These are phyloP conservation scores for Ceratocystis harringtonii DNA, from an alignment of 2,329 filamentous ascomycete genomes.

Conservation along the genomic window DNA sequence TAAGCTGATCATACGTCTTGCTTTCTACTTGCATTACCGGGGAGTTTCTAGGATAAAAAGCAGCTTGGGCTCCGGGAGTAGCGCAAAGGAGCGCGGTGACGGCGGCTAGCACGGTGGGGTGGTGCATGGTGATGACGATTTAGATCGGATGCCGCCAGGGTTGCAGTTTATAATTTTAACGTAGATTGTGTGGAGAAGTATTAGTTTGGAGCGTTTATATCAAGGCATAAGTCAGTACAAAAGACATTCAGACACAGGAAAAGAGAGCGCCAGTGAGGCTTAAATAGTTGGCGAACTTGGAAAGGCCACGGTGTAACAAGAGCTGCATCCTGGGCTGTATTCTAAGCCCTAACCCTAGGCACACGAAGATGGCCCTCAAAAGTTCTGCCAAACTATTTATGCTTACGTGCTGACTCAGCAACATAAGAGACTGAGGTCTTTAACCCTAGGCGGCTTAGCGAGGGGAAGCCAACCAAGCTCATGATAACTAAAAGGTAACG, in stretches of 20 bases:
- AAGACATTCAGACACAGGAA: neutral
- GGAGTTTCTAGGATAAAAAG: conserved; percentile 73
- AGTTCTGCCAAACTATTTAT: neutral
- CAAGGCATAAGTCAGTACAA: neutral
- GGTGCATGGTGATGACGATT: neutral
- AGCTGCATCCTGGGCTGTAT: neutral
- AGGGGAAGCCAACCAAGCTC: neutral
- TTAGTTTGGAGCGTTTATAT: neutral
- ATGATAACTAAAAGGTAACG: neutral
- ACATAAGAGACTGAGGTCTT: neutral
- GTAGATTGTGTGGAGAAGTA: neutral
- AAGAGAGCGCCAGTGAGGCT: neutral
- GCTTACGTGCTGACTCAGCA: neutral
- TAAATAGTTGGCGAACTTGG: neutral
- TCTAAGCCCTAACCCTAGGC: neutral
- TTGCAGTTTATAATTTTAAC: neutral
- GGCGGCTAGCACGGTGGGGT: conserved; percentile 3
- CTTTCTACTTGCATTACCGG: conserved; percentile 70
- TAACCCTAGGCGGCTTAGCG: neutral
- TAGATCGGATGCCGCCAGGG: neutral
- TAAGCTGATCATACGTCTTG: conserved; percentile 66
- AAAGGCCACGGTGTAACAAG: conserved; percentile 1
- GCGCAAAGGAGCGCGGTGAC: neutral
- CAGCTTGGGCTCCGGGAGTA: conserved; percentile 29
- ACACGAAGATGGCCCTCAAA: neutral